Evolutionary conservation across 345 rosid species (phyloP).

Genomic region (Trapa bicornis): DNA sequence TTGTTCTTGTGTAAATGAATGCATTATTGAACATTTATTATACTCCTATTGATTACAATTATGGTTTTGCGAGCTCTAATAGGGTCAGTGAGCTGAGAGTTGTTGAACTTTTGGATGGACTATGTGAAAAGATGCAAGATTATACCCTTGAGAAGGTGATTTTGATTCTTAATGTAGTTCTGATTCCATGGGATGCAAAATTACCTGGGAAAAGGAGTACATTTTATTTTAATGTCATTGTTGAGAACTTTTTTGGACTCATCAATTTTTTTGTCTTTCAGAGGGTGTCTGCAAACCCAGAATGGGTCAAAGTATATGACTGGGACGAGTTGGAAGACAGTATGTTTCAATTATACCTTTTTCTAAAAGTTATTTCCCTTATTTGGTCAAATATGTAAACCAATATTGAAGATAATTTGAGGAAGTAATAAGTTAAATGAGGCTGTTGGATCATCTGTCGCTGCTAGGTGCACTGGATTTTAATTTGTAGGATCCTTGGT

Average conservation of each 20-base stretch:
- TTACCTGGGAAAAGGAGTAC: background rate
- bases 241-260: background rate
- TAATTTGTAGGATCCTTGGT: background rate
- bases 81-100: constrained; percentile 90
- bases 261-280: constrained; percentile 19
- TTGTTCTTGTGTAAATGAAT: background rate
- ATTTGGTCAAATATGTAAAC: background rate
- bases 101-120: constrained; percentile 83
- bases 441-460: background rate
- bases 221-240: background rate
- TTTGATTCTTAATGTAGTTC: background rate
- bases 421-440: background rate
- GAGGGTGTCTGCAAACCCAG: constrained; percentile 35
- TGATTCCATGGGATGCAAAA: background rate
- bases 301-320: constrained; percentile 58
- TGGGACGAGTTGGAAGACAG: constrained; percentile 49
- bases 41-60: constrained; percentile 3
- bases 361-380: background rate
- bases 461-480: background rate
- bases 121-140: constrained; percentile 88
- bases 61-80: constrained; percentile 8
- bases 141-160: constrained; percentile 77
- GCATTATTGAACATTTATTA: background rate
- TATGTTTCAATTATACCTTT: constrained; percentile 14
- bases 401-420: background rate